Evolutionary conservation across 1,139 yeast genomes (phyloP), one percentile per base, ranked within the genome.

Genomic region (Debaryomycetaceae sp.): DNA sequence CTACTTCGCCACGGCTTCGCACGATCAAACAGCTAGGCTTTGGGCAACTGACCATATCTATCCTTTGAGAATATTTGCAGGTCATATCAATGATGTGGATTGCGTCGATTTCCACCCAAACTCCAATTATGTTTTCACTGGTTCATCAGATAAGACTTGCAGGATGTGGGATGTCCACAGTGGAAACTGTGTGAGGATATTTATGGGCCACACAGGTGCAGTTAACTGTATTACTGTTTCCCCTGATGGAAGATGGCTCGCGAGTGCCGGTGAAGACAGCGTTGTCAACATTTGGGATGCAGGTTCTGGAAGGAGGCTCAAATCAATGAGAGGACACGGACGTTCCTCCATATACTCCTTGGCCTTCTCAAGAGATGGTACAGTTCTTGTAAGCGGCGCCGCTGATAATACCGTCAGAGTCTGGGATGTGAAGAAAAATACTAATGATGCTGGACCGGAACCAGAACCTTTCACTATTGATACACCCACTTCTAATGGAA

Each of bases 41-140:
- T 94, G 99, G 99, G 91, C 96, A 30, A 89, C 96, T 46, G 98
- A 94, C 61, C 99, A 94, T 63, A 91, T 94, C 35, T 91, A 92
- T 59, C 98, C 98, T 28, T 73, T 94, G 51, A 74, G 98, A 50
- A 88, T 94, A 30, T 91, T 94, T 70, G 98, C 98, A 0, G 99
- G 99, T 0, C 99, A 94, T 63, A 77, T 91, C 52, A 87, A 89
- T 55, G 99, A 94, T 65, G 98, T 94, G 33, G 98, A 94, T 58
- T 82, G 92, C 52, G 95, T 92, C 31, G 83, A 83, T 37, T 94
- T 92, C 75, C 98, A 94, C 65, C 98, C 98, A 17, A 94, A 94
- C 59, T 89, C 96, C 15, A 85, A 91, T 37, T 92, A 94, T 57
- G 83, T 92, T 5, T 83, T 92, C 52, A 91, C 98, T 0, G 98